Percentiles rank a stretch among this genome's conserved stretches.
Conservation (phyloP, 768 basidiomycete genomes). For the Psilocybe subaeruginosa region DNA sequence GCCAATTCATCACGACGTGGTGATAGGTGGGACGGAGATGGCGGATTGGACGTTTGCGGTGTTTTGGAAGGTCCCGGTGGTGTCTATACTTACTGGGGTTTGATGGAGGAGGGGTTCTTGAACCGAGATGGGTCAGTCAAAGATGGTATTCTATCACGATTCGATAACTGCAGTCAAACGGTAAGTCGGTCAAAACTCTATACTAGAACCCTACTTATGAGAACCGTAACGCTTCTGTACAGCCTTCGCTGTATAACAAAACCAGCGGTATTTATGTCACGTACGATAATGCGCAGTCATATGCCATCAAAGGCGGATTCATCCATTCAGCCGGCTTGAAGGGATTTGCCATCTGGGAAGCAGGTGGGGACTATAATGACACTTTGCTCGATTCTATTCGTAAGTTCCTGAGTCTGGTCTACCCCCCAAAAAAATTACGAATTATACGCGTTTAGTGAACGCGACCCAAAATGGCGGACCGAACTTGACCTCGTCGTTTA, state of each 20-base stretch:
- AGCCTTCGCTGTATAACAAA: constrained; percentile 74
- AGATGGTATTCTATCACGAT: constrained; percentile 52
- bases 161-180: constrained; percentile 74
- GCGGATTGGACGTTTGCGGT: constrained; percentile 63
- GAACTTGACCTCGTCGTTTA: constrained; percentile 1
- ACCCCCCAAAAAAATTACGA: constrained; percentile 1
- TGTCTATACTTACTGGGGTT: constrained; percentile 63
- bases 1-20: constrained; percentile 45
- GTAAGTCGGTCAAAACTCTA: constrained; percentile 37
- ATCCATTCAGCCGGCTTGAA: constrained; percentile 55
- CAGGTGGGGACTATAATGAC: constrained; percentile 66
- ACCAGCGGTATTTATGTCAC: constrained; percentile 59
- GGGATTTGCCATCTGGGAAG: constrained; percentile 77
- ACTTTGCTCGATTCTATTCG: constrained; percentile 64
- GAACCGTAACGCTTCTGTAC: constrained; percentile 10
- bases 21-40: constrained; percentile 58
- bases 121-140: constrained; percentile 40
- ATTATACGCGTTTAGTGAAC: constrained; percentile 20
- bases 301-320: constrained; percentile 62
- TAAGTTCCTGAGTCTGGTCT: constrained; percentile 24
- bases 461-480: constrained; percentile 25
- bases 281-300: constrained; percentile 66
- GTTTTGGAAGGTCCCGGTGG: constrained; percentile 52
- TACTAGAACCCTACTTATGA: background rate
- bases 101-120: constrained; percentile 61